Evolutionary conservation across 2,329 filamentous ascomycete species (phyloP), one percentile per base, ranked within the genome.

Genomic region (Fusarium burgessii): DNA sequence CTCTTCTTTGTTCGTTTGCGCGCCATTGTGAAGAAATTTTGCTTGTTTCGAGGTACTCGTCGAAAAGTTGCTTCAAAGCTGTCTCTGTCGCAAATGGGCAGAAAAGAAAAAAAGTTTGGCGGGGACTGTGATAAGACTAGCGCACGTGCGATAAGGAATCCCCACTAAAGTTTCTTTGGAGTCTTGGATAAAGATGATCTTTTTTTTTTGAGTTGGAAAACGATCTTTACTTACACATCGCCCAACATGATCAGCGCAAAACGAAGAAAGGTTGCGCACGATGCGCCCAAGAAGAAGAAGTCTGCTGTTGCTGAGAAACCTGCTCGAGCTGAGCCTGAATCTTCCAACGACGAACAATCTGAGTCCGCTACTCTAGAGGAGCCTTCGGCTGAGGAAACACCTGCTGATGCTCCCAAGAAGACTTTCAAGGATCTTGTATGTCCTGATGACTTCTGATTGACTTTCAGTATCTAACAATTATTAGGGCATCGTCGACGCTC

Each of bases 1-100:
- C 93, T 91, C 88, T 95, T 97, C 86, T 97, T 98, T 55, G 90
- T 90, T 77, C 94, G 87, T 83, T 88, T 88, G 80, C 91, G 92
- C 38, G 93, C 94, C 95, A 97, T 97, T 77, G 43, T 66, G 77
- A 72, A 65, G 64, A 69, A 41, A 38, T 68, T 51, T 56, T 33
- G 29, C 43, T 65, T 35, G 52, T 35, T 51, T 17, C 10, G 36
- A 56, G 71, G 40, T 64, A 36, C 2, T 66, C 62, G 40, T 68
- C 41, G 8, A 66, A 66, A 43, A 51, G 66, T 59, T 69, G 62
- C 54, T 58, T 20, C 8, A 36, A 51, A 51, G 33, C 47, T 40
- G 41, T 29, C 45, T 54, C 64, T 47, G 66, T 73, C 66, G 71
- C 67, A 75, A 72, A 72, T 72, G 68, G 68, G 40, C 60, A 58